phyloP scores from a whole-genome alignment of 2,329 filamentous ascomycete genomes.

The Ophiostoma angusticollis region DNA sequence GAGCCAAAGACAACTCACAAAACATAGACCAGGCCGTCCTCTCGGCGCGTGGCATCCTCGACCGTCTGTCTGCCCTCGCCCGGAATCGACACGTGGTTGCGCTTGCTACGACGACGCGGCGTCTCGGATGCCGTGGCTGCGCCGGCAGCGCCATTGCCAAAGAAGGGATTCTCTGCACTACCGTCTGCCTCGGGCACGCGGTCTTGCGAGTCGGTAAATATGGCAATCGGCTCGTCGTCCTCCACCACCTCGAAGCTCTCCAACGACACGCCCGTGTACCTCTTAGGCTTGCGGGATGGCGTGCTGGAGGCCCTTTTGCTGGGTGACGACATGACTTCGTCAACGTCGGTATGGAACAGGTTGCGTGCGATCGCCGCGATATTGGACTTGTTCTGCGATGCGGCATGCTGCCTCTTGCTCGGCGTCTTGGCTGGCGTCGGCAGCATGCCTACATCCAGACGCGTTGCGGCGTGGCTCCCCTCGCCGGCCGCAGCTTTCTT shows the following conservation, averaged over 20 bases:
- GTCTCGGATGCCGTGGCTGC: constrained; percentile 18
- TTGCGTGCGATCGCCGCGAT: constrained; percentile 45
- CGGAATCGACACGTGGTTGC: constrained; percentile 39
- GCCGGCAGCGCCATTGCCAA: constrained; percentile 29
- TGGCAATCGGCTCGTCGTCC: constrained; percentile 48
- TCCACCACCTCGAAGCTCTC: constrained; percentile 47
- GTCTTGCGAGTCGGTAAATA: constrained; percentile 72
- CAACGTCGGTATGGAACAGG: constrained; percentile 47
- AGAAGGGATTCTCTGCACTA: constrained; percentile 62
- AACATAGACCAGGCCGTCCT: constrained; percentile 61
- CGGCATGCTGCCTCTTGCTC: constrained; percentile 41
- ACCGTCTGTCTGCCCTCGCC: constrained; percentile 47
- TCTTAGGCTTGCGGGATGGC: constrained; percentile 33
- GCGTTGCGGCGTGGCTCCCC: constrained; percentile 18
- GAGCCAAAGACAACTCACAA: constrained; percentile 48
- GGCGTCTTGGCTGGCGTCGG: constrained; percentile 72
- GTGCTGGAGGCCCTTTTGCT: constrained; percentile 41
- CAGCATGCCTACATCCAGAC: constrained; percentile 40
- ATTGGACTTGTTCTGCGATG: constrained; percentile 35
- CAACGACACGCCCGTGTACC: constrained; percentile 40
- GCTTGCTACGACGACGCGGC: constrained; percentile 40
- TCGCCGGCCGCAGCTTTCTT: constrained; percentile 21
- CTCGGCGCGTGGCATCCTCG: constrained; percentile 48
- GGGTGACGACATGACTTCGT: constrained; percentile 42
- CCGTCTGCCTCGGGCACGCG: constrained; percentile 55